phyloP scores from a whole-genome alignment of 164 flowering plant species.

The Liriodendron chinense region DNA sequence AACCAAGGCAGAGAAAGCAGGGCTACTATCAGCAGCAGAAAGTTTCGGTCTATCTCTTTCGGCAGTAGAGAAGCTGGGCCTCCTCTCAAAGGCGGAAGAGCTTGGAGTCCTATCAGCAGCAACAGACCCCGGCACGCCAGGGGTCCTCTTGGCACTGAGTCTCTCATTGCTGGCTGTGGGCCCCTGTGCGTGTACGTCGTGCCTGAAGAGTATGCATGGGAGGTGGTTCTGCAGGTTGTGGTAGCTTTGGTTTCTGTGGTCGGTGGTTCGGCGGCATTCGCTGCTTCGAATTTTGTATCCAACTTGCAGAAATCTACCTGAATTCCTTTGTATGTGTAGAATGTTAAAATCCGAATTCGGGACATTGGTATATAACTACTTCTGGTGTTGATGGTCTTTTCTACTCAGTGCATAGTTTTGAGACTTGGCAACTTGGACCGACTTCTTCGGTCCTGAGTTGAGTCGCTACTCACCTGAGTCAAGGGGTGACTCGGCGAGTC shows the following conservation, averaged over 20 bases:
- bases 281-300: conserved; percentile 83
- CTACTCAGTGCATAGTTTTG: no score
- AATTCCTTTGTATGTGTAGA: not conserved
- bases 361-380: not conserved
- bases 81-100: conserved; percentile 85
- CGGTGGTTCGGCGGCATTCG: conserved; percentile 92
- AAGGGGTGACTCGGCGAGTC: no score
- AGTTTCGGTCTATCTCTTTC: conserved; percentile 76
- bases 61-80: conserved; percentile 76
- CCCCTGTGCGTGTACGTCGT: conserved; percentile 60
- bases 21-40: conserved; percentile 86
- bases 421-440: no score
- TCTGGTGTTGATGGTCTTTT: not conserved
- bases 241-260: conserved; percentile 55
- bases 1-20: conserved; percentile 93
- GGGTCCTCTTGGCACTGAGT: conserved; percentile 51
- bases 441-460: no score
- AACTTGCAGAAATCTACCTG: conserved; percentile 70
- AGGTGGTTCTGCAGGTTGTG: conserved; percentile 54
- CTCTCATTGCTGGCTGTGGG: conserved; percentile 61
- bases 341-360: not conserved
- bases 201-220: conserved; percentile 79
- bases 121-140: conserved; percentile 76
- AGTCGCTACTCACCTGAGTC: no score
- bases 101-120: conserved; percentile 86